Base-by-base conservation (phyloP, 2,329 filamentous ascomycete genomes). In the Microsporum audouinii region DNA sequence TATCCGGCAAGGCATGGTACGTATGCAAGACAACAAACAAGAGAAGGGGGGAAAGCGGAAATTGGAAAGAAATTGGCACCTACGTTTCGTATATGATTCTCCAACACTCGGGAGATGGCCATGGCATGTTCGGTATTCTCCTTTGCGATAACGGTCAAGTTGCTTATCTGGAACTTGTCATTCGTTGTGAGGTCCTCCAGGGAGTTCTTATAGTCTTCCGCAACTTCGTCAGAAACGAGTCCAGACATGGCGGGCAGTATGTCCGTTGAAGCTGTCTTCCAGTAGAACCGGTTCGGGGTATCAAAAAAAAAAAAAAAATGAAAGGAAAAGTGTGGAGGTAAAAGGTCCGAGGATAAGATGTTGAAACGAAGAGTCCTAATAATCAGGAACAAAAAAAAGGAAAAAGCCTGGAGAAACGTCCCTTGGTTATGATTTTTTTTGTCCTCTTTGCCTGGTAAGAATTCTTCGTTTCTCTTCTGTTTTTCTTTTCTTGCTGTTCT, bases 71-170 rank as follows among this genome's bases (percentile, higher is more conserved):
- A 61, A 27, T 51, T 41, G 57, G 39, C 59, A 82, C 90, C 83
- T 89, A 96, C 94, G 82, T 88, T 88, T 76, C 90, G 87, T 75
- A 99, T 96, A 71, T 99, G 94, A 66, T 91, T 88, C 73, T 95
- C 89, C 68, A 99, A 78, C 57, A 89, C 89, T 70, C 89, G 85
- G 17, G 94, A 91, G 69, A 99, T 97, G 66, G 88, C 89, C 74
- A 95, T 84, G 39, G 94, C 94, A 79, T 96, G 88, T 76, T 95
- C 91, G 66, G 91, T 96, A 71, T 95, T 96, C 76, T 99, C 94
- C 75, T 95, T 90, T 63, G 94, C 94, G 76, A 99, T 97, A 73
- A 96, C 86, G 64, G 94, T 99, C 77, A 99, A 78, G 77, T 95
- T 97, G 80, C 88, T 92, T 75, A 99, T 99, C 77, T 97, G 92